Conservation (phyloP, 768 basidiomycete species). For the Podaxis carcinomalis region DNA sequence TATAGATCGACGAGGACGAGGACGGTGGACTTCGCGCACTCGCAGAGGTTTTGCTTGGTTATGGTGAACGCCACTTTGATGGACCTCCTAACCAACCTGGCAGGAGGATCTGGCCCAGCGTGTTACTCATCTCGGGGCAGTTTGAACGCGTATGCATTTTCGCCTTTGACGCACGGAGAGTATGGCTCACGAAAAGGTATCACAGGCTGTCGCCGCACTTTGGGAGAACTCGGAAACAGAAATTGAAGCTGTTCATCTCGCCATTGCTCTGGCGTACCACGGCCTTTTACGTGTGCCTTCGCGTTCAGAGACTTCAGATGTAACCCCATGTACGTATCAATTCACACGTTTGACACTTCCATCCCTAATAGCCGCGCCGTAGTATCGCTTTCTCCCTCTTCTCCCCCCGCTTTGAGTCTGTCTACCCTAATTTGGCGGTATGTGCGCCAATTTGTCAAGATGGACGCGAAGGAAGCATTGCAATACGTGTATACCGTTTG, state of each 20-base stretch:
- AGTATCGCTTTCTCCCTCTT: slow-evolving; percentile 71
- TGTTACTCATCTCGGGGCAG: slow-evolving; percentile 88
- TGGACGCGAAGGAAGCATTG: slow-evolving; percentile 90
- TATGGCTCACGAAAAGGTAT: background rate
- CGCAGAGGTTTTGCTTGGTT: slow-evolving; percentile 70
- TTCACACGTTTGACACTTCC: background rate
- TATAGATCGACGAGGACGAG: slow-evolving; percentile 76
- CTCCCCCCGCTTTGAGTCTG: slow-evolving; percentile 71
- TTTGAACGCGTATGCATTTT: slow-evolving; percentile 74
- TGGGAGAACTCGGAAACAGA: slow-evolving; percentile 86
- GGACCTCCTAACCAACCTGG: slow-evolving; percentile 56
- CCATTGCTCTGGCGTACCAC: slow-evolving; percentile 89
- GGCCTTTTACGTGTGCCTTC: slow-evolving; percentile 85
- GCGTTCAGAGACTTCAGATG: slow-evolving; percentile 77
- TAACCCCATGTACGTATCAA: slow-evolving; percentile 64
- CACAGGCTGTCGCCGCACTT: slow-evolving; percentile 82
- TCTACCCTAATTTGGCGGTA: slow-evolving; percentile 90
- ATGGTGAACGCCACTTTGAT: slow-evolving; percentile 82
- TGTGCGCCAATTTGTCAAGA: slow-evolving; percentile 85
- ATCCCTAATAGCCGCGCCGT: background rate
- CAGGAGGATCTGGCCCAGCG: slow-evolving; percentile 73
- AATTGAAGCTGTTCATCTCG: slow-evolving; percentile 92
- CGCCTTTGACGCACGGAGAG: background rate
- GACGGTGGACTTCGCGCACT: slow-evolving; percentile 70
- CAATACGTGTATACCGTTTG: slow-evolving; percentile 92